Base-by-base conservation (phyloP, 305 asterid genomes). In the Fraxinus sp. region DNA sequence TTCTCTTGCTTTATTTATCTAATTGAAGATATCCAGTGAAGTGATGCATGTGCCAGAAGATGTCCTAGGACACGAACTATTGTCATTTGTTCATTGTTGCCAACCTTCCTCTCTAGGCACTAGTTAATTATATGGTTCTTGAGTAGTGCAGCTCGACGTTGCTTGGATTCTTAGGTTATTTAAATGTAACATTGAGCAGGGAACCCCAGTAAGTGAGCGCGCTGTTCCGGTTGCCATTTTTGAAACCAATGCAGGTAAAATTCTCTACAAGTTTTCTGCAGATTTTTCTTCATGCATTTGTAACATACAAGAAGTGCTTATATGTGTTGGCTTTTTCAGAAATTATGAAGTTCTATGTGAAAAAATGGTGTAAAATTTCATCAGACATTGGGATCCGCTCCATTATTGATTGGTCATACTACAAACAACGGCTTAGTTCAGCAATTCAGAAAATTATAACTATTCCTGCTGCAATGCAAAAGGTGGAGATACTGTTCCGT, bases 381-480 rank as follows among this genome's bases (percentile, higher is more conserved):
- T 91, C 98, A 82, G 98, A 93, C 84, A 87, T 90, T 82, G 99
- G 97, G 86, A 93, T 97, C 85, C 95, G 99, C 35, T 97, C 97
- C 57, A 97, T 97, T 85, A 91, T 97, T 89, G 99, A 97, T 91
- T 97, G 99, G 99, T 91, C 98, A 74, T 97, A 97, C 84, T 97
- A 97, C 91, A 97, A 92, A 86, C 99, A 95, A 85, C 91, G 99
- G 80, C 97, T 97, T 83, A 89, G 96, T 85, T 97, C 99, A 43
- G 91, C 98, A 74, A 92, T 97, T 87, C 99, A 95, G 89, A 97
- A 97, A 84, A 95, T 91, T 64, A 88, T 97, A 84, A 97, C 99
- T 71, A 97, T 97, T 86, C 99, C 99, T 79, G 98, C 99, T 37
- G 99, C 99, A 57, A 97, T 97, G 98, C 99, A 97, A 87, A 97